Conservation (phyloP, 2,329 filamentous ascomycete species). For the Cercospora canescens region DNA sequence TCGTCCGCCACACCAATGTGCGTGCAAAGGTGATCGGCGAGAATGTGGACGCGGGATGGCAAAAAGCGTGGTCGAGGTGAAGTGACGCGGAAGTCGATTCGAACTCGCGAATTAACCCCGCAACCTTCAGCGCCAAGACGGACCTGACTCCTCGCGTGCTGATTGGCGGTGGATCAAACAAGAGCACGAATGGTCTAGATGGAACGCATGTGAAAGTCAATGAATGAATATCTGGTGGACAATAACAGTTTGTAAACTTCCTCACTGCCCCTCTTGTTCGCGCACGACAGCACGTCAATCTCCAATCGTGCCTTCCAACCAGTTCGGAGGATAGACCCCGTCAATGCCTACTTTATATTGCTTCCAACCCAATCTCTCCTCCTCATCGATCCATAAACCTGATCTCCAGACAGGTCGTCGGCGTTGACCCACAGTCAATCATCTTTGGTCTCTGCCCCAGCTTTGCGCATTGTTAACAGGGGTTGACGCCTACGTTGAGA, state of each 20-base stretch:
- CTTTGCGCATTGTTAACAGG: not conserved
- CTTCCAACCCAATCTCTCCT: too few species aligned
- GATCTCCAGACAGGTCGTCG: not conserved
- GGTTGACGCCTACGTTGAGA: not conserved
- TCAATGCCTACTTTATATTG: too few species aligned
- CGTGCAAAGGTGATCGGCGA: not conserved
- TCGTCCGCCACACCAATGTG: slow-evolving; percentile 3
- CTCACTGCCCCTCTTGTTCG: too few species aligned
- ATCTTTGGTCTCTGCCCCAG: not conserved
- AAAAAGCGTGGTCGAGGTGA: slow-evolving; percentile 6
- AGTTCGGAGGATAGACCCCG: too few species aligned
- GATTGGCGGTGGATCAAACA: not conserved
- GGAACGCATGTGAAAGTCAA: not conserved
- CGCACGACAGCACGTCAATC: too few species aligned
- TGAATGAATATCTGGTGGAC: not conserved
- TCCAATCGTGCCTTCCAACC: too few species aligned
- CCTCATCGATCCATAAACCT: not conserved
- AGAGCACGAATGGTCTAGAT: not conserved
- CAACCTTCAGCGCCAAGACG: not conserved
- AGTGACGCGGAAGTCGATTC: slow-evolving; percentile 2
- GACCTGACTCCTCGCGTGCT: not conserved
- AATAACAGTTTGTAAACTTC: too few species aligned
- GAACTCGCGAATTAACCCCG: slow-evolving; percentile 2
- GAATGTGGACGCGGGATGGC: not conserved
- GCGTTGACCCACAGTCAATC: not conserved